Conservation (phyloP, 768 basidiomycete genomes). For the Tulasnella sp. region DNA sequence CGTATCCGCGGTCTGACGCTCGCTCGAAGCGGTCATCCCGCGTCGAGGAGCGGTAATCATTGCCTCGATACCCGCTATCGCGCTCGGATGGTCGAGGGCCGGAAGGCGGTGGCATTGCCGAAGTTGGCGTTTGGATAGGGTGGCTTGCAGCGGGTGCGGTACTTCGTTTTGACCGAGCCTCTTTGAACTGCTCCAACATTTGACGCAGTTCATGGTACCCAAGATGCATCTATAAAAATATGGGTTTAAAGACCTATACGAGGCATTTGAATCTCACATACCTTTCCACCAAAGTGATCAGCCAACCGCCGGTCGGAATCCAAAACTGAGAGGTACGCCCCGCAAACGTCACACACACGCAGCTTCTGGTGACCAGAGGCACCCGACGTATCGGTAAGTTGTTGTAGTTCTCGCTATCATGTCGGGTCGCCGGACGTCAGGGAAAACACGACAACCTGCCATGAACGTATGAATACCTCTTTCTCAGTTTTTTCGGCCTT, state of each 20-base stretch:
- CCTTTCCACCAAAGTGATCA: slow-evolving; percentile 99
- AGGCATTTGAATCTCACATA: slow-evolving; percentile 31
- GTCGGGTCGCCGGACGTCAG: no score
- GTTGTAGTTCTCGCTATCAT: slow-evolving; percentile 85
- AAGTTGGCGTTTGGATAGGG: slow-evolving; percentile 13
- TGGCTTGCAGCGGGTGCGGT: slow-evolving; percentile 27
- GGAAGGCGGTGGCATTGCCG: slow-evolving; percentile 16
- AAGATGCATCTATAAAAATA: slow-evolving; percentile 70
- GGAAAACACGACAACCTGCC: slow-evolving; percentile 12
- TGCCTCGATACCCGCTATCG: slow-evolving; percentile 16
- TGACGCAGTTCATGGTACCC: slow-evolving; percentile 97
- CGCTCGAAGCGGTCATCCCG: slow-evolving; percentile 20
- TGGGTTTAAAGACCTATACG: not conserved
- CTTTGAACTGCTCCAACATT: slow-evolving; percentile 81
- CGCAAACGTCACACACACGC: slow-evolving; percentile 99
- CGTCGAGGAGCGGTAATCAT: slow-evolving; percentile 15
- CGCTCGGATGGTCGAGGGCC: slow-evolving; percentile 20
- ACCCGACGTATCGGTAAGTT: slow-evolving; percentile 93
- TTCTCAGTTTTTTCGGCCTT: slow-evolving; percentile 94
- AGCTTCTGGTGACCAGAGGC: slow-evolving; percentile 99
- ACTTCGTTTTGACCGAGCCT: slow-evolving; percentile 72
- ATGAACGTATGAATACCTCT: slow-evolving; percentile 46
- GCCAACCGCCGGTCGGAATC: slow-evolving; percentile 98
- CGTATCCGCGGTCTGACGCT: slow-evolving; percentile 16
- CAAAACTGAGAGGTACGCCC: slow-evolving; percentile 95